phyloP scores from a whole-genome alignment of 768 basidiomycete genomes.

The Leccinum aurantiacum region DNA sequence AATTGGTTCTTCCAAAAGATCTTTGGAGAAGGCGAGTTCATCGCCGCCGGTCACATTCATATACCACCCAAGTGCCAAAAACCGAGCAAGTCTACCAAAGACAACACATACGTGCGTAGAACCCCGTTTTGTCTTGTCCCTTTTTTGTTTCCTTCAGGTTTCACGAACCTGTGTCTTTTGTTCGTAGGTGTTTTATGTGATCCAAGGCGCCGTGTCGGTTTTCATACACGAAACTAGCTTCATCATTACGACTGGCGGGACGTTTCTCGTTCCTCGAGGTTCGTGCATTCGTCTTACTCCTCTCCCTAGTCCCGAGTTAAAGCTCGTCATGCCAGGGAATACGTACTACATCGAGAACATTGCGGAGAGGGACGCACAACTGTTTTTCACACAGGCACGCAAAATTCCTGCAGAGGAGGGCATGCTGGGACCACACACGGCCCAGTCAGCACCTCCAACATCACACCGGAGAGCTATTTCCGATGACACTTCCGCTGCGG shows the following conservation, averaged over 20 bases:
- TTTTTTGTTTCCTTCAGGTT: background rate
- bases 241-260: constrained; percentile 76
- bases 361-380: constrained; percentile 67
- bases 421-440: constrained; percentile 23
- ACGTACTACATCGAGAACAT: constrained; percentile 90
- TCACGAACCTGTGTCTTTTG: background rate
- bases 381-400: constrained; percentile 92
- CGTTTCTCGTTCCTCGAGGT: constrained; percentile 92
- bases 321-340: constrained; percentile 57
- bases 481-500: constrained; percentile 18
- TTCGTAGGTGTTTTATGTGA: constrained; percentile 69
- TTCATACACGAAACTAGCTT: constrained; percentile 79
- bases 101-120: constrained; percentile 83
- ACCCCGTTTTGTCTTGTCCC: background rate
- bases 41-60: constrained; percentile 85
- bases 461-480: constrained; percentile 31
- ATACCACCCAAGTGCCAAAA: constrained; percentile 82
- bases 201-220: constrained; percentile 87
- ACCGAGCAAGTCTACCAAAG: constrained; percentile 84
- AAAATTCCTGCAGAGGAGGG: constrained; percentile 40
- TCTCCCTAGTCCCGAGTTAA: background rate
- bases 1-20: constrained; percentile 89
- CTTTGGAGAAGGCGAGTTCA: constrained; percentile 87
- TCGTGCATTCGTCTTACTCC: constrained; percentile 18
- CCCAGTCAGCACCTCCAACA: constrained; percentile 31